Evolutionary conservation across 1,284 basidiomycete genomes (phyloP).

Genomic region (Puccinia sorghi): DNA sequence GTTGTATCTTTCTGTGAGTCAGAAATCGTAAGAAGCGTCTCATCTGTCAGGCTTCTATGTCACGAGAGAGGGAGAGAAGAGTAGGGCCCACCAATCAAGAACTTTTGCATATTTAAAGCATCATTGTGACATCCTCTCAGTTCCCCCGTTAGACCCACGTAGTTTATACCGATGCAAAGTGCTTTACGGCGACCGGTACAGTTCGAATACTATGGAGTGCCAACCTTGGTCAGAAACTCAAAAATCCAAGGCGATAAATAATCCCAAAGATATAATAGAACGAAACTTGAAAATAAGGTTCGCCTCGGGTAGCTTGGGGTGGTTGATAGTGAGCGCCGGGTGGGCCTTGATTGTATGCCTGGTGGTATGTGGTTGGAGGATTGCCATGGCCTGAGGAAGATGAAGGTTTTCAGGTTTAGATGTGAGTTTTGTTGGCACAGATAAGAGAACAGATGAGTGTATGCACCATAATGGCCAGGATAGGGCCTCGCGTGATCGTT

Average conservation of each 20-base stretch:
- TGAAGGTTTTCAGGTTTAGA: background rate
- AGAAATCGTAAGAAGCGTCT: background rate
- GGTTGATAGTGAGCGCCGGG: constrained; percentile 48
- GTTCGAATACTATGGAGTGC: constrained; percentile 53
- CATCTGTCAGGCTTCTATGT: background rate
- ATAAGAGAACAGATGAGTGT: background rate
- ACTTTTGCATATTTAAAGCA: constrained; percentile 71
- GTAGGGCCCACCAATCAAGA: constrained; percentile 66
- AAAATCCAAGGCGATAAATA: background rate
- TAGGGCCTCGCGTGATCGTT: constrained; percentile 47
- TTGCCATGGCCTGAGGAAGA: constrained; percentile 35
- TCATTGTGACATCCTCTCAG: constrained; percentile 86
- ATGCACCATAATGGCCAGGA: constrained; percentile 40
- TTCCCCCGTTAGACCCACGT: constrained; percentile 67
- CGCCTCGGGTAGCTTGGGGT: constrained; percentile 32
- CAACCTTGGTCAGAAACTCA: background rate
- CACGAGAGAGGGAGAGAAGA: background rate
- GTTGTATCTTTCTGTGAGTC: constrained; percentile 63
- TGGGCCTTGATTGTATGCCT: constrained; percentile 45
- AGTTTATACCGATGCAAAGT: constrained; percentile 76
- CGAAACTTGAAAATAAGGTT: constrained; percentile 49
- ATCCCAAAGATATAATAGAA: background rate
- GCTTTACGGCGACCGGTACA: constrained; percentile 53
- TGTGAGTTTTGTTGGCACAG: background rate
- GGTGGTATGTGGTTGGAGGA: constrained; percentile 38